Evolutionary conservation across 1,284 basidiomycete genomes (phyloP).

Genomic region (Melampsora larici-populina): DNA sequence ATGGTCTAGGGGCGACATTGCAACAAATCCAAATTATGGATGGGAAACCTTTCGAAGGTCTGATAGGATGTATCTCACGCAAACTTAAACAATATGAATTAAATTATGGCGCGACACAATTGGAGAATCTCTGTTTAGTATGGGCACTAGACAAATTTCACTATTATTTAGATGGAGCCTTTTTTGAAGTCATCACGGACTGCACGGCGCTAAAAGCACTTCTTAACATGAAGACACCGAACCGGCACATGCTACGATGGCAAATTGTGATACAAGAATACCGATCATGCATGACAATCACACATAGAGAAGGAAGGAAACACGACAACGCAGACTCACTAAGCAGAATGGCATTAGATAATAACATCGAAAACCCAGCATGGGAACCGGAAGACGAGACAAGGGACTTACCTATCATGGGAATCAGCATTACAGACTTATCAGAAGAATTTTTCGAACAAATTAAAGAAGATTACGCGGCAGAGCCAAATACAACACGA

Average conservation of each 20-base stretch:
- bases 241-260: neutral
- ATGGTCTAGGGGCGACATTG: no score
- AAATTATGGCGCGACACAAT: neutral
- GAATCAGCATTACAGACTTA: neutral
- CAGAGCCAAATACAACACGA: neutral
- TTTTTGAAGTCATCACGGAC: neutral
- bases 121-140: neutral
- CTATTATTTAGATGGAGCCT: no score
- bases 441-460: neutral
- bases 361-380: neutral
- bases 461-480: neutral
- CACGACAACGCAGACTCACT: conserved; percentile 7
- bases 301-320: neutral
- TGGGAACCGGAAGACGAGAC: no score
- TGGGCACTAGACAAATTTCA: no score
- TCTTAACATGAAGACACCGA: no score
- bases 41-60: no score
- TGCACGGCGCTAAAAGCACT: no score
- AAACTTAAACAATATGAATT: no score
- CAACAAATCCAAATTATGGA: no score
- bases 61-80: no score
- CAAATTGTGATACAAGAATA: neutral
- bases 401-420: neutral
- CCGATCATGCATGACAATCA: neutral
- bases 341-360: neutral